phyloP scores from a whole-genome alignment of 1,139 yeast species.

The Zygoascus meyerae region DNA sequence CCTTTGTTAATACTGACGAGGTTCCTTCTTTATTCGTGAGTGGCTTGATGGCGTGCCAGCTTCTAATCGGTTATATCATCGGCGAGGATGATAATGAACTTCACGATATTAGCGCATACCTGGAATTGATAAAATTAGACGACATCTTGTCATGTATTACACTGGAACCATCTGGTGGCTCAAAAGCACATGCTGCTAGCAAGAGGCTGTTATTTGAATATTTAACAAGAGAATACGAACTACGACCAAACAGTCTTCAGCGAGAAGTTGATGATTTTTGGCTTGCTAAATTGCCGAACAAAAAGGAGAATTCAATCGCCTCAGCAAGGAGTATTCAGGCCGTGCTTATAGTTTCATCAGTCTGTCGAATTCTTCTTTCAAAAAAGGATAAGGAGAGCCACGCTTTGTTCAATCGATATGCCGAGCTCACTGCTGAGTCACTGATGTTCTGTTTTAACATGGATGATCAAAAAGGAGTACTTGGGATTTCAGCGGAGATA shows the following conservation, averaged over 20 bases:
- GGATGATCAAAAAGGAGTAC: slow-evolving; percentile 16
- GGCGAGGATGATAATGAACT: neutral
- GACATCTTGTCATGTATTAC: slow-evolving; percentile 2
- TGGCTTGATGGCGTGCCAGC: neutral
- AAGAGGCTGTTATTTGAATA: slow-evolving; percentile 15
- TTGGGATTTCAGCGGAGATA: slow-evolving; percentile 22
- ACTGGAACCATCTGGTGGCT: neutral
- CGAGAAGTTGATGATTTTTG: slow-evolving; percentile 10
- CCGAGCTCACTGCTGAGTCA: slow-evolving; percentile 18
- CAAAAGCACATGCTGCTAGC: neutral
- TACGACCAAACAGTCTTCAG: slow-evolving; percentile 1
- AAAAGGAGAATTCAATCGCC: slow-evolving; percentile 12
- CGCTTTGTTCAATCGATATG: neutral
- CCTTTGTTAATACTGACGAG: neutral
- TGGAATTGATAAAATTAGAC: neutral
- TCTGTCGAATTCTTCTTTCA: slow-evolving; percentile 8
- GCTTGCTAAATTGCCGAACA: slow-evolving; percentile 15
- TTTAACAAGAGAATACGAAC: slow-evolving; percentile 7
- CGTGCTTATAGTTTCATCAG: slow-evolving; percentile 16
- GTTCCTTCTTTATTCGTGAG: neutral
- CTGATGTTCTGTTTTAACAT: slow-evolving; percentile 20
- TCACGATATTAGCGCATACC: neutral
- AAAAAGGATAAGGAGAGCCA: neutral
- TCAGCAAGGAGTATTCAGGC: slow-evolving; percentile 13
- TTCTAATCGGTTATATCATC: slow-evolving; percentile 3